Conservation (phyloP, 139 green algal genomes). For the Picochlorum sp. region DNA sequence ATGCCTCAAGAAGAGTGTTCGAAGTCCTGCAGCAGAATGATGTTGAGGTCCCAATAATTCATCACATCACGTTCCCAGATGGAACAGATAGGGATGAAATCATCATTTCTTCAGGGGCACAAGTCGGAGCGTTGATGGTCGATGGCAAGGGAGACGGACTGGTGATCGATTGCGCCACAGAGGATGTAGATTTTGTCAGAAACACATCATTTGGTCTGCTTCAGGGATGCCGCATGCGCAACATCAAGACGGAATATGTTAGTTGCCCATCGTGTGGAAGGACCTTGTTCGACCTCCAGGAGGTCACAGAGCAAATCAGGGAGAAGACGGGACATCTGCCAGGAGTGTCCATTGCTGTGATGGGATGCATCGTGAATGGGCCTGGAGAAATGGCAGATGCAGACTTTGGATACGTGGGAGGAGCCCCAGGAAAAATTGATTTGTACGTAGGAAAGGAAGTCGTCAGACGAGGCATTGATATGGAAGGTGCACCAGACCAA, state of each 20-base stretch:
- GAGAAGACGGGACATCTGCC: slow-evolving; percentile 89
- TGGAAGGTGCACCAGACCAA: slow-evolving; percentile 73
- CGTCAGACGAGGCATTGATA: slow-evolving; percentile 74
- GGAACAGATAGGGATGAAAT: slow-evolving; percentile 59
- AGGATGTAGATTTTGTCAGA: slow-evolving; percentile 82
- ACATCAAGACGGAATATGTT: slow-evolving; percentile 99
- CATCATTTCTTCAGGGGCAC: slow-evolving; percentile 64
- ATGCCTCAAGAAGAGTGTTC: slow-evolving; percentile 82
- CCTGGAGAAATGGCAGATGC: slow-evolving; percentile 99
- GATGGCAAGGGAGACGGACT: slow-evolving; percentile 95
- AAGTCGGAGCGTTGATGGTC: slow-evolving; percentile 81
- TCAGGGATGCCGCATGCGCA: slow-evolving; percentile 93
- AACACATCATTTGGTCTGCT: slow-evolving; percentile 93
- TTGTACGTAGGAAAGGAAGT: slow-evolving; percentile 99
- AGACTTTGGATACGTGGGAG: slow-evolving; percentile 91
- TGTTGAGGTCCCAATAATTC: slow-evolving; percentile 75
- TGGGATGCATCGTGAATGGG: slow-evolving; percentile 99
- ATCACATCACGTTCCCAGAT: slow-evolving; percentile 63
- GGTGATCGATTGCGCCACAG: slow-evolving; percentile 62
- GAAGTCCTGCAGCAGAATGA: slow-evolving; percentile 54
- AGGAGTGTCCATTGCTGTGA: slow-evolving; percentile 92
- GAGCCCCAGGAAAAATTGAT: slow-evolving; percentile 90
- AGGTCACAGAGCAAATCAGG: slow-evolving; percentile 93
- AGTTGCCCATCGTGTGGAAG: slow-evolving; percentile 93
- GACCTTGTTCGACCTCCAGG: slow-evolving; percentile 98